Percentiles rank a stretch among this genome's conserved stretches.
These are phyloP conservation scores for Zoysia japonica DNA, from an alignment of 176 grass and related monocot species.

Conservation along the genomic window DNA sequence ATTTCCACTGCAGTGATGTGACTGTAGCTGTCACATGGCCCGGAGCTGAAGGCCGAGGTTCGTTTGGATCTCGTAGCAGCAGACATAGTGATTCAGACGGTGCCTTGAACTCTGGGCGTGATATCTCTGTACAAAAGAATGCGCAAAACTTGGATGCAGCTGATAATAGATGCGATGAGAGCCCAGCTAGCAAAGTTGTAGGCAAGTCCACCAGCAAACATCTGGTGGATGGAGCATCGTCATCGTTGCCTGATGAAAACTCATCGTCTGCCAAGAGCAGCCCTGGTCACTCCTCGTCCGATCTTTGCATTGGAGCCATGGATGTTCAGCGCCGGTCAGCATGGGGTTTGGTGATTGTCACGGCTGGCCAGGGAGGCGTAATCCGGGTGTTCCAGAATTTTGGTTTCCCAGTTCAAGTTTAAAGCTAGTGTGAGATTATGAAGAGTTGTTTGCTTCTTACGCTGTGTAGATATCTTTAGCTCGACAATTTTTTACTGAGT, in stretches of 20 bases:
- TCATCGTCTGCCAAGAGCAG: constrained; percentile 48
- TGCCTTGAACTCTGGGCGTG: constrained; percentile 35
- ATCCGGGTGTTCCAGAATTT: constrained; percentile 96
- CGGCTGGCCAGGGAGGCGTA: constrained; percentile 67
- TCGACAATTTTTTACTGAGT: background rate
- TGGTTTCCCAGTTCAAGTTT: constrained; percentile 86
- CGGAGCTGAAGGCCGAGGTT: constrained; percentile 40
- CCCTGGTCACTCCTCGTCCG: constrained; percentile 49
- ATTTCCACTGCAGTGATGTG: constrained; percentile 83
- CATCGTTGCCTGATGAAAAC: constrained; percentile 57
- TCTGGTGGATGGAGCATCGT: constrained; percentile 23
- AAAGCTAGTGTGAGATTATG: constrained; percentile 38
- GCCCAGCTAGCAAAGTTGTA: constrained; percentile 10
- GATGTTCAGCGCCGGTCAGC: constrained; percentile 59
- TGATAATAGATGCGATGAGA: constrained; percentile 32
- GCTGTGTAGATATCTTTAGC: constrained; percentile 53
- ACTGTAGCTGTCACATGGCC: constrained; percentile 90
- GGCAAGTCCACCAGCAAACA: constrained; percentile 34
- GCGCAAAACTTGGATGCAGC: constrained; percentile 35
- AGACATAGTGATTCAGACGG: constrained; percentile 53
- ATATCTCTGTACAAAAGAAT: constrained; percentile 28
- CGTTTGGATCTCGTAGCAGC: constrained; percentile 40
- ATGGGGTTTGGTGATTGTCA: constrained; percentile 95
- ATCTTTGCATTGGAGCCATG: constrained; percentile 56
- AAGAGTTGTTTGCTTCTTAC: constrained; percentile 29